phyloP scores from a whole-genome alignment of 2,329 filamentous ascomycete species.

The Kalaharituber pfeilii region DNA sequence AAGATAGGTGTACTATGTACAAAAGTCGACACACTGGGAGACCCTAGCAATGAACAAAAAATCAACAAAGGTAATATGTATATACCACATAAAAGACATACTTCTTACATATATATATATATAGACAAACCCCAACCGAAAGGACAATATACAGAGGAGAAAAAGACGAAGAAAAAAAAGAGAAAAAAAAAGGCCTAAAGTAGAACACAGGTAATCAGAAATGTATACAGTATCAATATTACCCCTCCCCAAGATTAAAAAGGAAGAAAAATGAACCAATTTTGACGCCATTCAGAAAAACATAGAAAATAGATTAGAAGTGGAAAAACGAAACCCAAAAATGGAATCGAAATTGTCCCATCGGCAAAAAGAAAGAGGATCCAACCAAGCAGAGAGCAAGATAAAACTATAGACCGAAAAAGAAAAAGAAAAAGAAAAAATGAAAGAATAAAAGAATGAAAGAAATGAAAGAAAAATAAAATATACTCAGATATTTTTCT shows the following conservation, averaged over 20 bases:
- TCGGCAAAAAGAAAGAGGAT: neutral
- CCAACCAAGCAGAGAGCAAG: neutral
- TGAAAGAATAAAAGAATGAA: neutral
- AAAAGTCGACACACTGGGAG: too few species aligned
- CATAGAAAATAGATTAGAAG: neutral
- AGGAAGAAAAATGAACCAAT: neutral
- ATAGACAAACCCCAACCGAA: neutral
- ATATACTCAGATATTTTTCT: too few species aligned
- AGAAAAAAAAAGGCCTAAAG: neutral
- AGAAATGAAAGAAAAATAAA: neutral
- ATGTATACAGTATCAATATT: neutral
- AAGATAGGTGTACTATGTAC: too few species aligned
- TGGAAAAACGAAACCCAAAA: neutral
- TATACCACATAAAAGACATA: neutral
- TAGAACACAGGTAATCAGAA: neutral
- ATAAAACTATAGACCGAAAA: neutral
- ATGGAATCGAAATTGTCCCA: neutral
- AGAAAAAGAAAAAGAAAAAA: neutral
- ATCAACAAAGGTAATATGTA: too few species aligned
- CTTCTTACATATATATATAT: neutral
- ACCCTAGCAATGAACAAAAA: too few species aligned
- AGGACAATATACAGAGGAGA: neutral
- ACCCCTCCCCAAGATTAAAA: neutral
- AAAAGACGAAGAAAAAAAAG: neutral
- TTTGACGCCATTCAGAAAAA: neutral